Evolutionary conservation across 73 alveolate genomes (phyloP), one percentile per base, ranked within the genome.

Genomic region (Diophrys sp.): DNA sequence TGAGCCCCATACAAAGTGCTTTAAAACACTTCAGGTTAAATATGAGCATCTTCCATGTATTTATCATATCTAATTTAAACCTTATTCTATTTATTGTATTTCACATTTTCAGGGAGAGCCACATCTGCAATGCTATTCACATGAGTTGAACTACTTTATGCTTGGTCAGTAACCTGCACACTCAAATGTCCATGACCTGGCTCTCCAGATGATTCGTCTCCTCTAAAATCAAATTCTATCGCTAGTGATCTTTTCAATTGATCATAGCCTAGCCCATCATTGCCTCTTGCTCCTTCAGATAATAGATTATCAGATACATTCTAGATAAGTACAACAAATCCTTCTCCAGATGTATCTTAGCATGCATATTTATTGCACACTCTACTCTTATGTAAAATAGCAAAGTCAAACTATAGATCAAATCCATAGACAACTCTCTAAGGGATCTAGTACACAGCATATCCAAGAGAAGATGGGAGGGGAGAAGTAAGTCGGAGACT

Each of bases 111-210:
- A 31, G 81, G 83, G n/a, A 83, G 18, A 54, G 70, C 53, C n/a
- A 68, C 81, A 56, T 55, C 32, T 14, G 78, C 91, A 0, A 83
- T 44, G 62, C 62, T 44, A 44, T 44, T 31, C 25, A 73, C n/a
- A 18, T 68, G 23, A 14, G 29, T 33, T 31, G 57, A 73, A 26
- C 44, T 78, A 8, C 71, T 30, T 0, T 77, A 76, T 26, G 78
- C 57, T 25, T 66, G 67, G 25, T 67, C 78, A 26, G 77, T 56
- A 30, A 11, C 33, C 14, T 68, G 78, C 11, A 83, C 73, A 25
- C 86, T 77, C 0, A 83, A 72, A 76, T 83, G 85, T 67, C 87
- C 87, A 18, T 83, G 72, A 14, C 75, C 67, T 8, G 91, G 91
- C 28, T 83, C 81, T 14, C 56, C 28, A 0, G 27, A 2, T 14